phyloP scores from a whole-genome alignment of 2,329 filamentous ascomycete genomes.

The Acarospora socialis region DNA sequence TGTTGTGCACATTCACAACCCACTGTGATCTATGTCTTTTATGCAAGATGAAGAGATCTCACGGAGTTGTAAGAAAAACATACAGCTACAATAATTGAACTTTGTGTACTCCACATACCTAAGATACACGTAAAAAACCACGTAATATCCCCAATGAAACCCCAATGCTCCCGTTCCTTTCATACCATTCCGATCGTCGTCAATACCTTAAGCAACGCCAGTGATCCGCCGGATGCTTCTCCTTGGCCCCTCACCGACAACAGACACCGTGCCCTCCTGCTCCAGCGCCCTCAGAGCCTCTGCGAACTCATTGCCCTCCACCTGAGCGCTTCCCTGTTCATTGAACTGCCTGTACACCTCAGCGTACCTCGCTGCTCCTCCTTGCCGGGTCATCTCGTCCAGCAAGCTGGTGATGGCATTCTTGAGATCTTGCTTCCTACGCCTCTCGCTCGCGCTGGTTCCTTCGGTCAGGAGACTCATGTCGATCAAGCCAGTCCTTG shows the following conservation, averaged over 20 bases:
- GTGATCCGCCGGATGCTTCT: conserved; percentile 67
- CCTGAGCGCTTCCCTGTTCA: conserved; percentile 52
- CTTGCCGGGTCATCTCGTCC: conserved; percentile 62
- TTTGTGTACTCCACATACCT: no score
- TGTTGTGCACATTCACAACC: no score
- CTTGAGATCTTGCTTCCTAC: conserved; percentile 72
- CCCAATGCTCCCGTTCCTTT: no score
- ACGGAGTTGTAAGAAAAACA: no score
- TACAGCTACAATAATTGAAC: no score
- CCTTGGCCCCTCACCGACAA: conserved; percentile 72
- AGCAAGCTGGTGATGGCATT: conserved; percentile 57
- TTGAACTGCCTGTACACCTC: conserved; percentile 61
- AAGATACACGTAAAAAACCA: no score
- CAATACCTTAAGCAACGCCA: conserved; percentile 27
- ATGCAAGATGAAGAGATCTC: no score
- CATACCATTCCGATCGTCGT: no score
- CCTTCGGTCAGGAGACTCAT: conserved; percentile 93
- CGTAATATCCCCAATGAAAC: no score
- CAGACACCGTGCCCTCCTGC: conserved; percentile 66
- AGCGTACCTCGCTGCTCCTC: conserved; percentile 56
- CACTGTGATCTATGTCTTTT: no score
- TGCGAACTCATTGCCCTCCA: conserved; percentile 69
- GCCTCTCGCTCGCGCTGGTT: conserved; percentile 75
- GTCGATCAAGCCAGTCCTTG: conserved; percentile 81
- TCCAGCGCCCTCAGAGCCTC: conserved; percentile 71